Evolutionary conservation across 805 yeast species (phyloP).

Genomic region (Zygotorulaspora sp.): DNA sequence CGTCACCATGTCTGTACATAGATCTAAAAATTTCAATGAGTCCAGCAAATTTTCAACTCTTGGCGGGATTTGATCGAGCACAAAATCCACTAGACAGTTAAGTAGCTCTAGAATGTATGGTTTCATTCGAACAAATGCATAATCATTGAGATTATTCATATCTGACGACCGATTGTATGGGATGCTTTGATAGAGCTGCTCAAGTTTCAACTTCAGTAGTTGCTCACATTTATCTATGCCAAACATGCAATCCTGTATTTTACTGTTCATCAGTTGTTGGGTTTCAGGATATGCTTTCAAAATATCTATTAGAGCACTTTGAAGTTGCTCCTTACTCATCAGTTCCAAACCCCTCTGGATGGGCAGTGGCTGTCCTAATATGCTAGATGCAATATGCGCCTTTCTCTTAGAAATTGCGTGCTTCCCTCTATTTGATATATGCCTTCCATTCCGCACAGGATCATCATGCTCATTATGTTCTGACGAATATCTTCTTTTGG

Average conservation of each 20-base stretch:
- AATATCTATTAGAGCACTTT: constrained; percentile 21
- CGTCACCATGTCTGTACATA: constrained; percentile 28
- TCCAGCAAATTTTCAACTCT: constrained; percentile 25
- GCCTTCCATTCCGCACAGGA: constrained; percentile 2
- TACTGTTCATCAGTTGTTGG: constrained; percentile 18
- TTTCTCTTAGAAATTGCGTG: constrained; percentile 19
- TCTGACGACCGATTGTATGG: constrained; percentile 30
- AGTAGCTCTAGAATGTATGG: constrained; percentile 31
- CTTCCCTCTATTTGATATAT: constrained; percentile 3
- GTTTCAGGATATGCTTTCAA: constrained; percentile 28
- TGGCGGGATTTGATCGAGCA: constrained; percentile 34
- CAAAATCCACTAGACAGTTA: constrained; percentile 33
- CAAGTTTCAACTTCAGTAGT: constrained; percentile 23
- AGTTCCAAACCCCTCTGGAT: constrained; percentile 33
- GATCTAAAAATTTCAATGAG: constrained; percentile 29
- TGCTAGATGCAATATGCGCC: constrained; percentile 13
- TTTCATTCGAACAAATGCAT: constrained; percentile 36
- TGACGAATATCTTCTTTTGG: constrained; percentile 13
- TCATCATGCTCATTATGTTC: constrained; percentile 6
- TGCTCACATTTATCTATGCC: constrained; percentile 23
- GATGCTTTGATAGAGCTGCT: constrained; percentile 23
- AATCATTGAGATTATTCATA: constrained; percentile 27
- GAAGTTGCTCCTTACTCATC: constrained; percentile 30
- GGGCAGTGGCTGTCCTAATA: constrained; percentile 33
- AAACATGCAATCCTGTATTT: constrained; percentile 17